Conservation (phyloP, 805 yeast genomes). For the Yamadazyma endophytica region DNA sequence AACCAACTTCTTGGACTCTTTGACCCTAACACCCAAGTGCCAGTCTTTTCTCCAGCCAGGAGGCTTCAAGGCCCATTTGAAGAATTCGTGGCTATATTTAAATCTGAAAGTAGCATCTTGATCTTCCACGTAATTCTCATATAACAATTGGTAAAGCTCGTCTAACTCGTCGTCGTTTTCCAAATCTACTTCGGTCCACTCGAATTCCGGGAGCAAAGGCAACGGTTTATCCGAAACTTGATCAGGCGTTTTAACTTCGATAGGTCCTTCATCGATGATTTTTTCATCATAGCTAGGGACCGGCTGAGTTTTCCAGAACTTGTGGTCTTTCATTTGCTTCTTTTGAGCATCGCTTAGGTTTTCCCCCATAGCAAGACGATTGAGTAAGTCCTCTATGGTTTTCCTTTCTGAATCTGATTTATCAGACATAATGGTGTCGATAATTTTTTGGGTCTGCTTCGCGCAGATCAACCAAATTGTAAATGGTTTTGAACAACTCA, state of each 20-base stretch:
- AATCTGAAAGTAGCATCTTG: constrained; percentile 88
- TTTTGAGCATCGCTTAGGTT: constrained; percentile 54
- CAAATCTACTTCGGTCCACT: constrained; percentile 80
- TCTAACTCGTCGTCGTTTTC: constrained; percentile 51
- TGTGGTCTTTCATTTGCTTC: constrained; percentile 81
- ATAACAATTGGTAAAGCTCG: constrained; percentile 75
- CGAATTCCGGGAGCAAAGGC: constrained; percentile 73
- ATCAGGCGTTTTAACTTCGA: constrained; percentile 67
- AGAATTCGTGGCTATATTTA: constrained; percentile 76
- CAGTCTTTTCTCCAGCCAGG: constrained; percentile 91
- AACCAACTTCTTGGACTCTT: constrained; percentile 68
- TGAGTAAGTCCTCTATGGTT: constrained; percentile 56
- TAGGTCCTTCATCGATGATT: constrained; percentile 72
- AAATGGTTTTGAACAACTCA: constrained; percentile 40
- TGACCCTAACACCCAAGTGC: constrained; percentile 92
- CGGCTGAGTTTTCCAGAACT: constrained; percentile 98
- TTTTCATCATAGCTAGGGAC: constrained; percentile 74
- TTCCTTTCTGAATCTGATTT: constrained; percentile 4
- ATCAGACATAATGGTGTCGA: constrained; percentile 6
- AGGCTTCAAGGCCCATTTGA: constrained; percentile 89
- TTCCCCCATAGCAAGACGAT: constrained; percentile 49
- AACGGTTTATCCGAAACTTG: constrained; percentile 71
- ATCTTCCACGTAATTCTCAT: constrained; percentile 93
- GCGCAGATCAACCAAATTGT: too few species aligned
- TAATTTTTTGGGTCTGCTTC: background rate